Percentiles rank a stretch among this genome's conserved stretches.
These are phyloP conservation scores for Sclerospora graminicola DNA, from an alignment of 352 stramenopile species.

Conservation along the genomic window DNA sequence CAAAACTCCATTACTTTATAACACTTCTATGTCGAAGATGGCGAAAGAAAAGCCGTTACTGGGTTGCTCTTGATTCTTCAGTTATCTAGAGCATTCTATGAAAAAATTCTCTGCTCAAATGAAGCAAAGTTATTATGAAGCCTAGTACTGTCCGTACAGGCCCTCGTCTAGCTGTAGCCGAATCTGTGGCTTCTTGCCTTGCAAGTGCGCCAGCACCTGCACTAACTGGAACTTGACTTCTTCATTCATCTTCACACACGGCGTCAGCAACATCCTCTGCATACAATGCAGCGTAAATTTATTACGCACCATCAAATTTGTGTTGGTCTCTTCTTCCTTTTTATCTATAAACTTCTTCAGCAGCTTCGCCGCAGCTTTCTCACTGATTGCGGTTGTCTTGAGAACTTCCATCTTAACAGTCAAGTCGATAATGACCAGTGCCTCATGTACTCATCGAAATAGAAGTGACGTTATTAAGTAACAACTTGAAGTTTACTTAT, in stretches of 20 bases:
- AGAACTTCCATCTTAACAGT: conserved; percentile 50
- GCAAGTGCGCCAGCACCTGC: conserved; percentile 64
- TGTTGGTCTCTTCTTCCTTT: conserved; percentile 56
- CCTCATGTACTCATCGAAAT: not conserved
- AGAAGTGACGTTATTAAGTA: not conserved
- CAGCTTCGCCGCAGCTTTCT: conserved; percentile 56
- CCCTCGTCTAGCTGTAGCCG: conserved; percentile 22
- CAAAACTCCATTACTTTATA: not conserved
- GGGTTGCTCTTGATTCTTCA: conserved; percentile 5
- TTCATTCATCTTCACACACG: conserved; percentile 49
- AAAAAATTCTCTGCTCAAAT: not conserved
- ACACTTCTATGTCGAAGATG: too few relatives aligned
- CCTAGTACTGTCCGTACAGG: conserved; percentile 17
- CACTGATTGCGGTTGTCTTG: conserved; percentile 44
- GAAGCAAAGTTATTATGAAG: conserved; percentile 16
- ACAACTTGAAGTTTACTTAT: not conserved
- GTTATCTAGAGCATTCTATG: conserved; percentile 3
- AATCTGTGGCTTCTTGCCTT: conserved; percentile 32
- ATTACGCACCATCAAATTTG: conserved; percentile 50
- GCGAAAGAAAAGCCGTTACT: too few relatives aligned
- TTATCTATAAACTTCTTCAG: conserved; percentile 66
- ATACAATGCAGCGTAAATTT: not conserved
- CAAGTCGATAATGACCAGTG: conserved; percentile 8
- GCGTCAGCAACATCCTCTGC: conserved; percentile 1
- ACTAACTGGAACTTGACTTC: conserved; percentile 66